Evolutionary conservation across 495 filamentous ascomycete genomes (phyloP).

Genomic region (Lasiosphaeria ovina): DNA sequence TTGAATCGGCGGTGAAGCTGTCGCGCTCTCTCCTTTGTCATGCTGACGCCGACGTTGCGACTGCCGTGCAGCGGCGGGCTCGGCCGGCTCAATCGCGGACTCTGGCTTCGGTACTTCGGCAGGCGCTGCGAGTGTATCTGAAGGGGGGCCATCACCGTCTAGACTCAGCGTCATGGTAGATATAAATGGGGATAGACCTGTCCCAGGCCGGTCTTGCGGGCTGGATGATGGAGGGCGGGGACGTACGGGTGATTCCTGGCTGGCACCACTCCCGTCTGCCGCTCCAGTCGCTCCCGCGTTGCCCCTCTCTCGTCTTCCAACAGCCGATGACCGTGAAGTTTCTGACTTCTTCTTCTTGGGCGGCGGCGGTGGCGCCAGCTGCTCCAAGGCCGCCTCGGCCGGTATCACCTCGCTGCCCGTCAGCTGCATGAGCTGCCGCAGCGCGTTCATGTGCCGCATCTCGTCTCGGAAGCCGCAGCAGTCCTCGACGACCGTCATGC

Average conservation of each 20-base stretch:
- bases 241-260: conserved; percentile 13
- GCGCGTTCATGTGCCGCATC: conserved; percentile 68
- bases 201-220: conserved; percentile 10
- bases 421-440: conserved; percentile 71
- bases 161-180: conserved; percentile 25
- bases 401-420: conserved; percentile 67
- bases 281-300: neutral
- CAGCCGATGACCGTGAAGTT: neutral
- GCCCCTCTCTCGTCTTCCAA: neutral
- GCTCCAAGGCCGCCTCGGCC: conserved; percentile 56
- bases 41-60: neutral
- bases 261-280: conserved; percentile 6
- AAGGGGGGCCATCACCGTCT: neutral
- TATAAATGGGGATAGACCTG: conserved; percentile 31
- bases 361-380: conserved; percentile 21
- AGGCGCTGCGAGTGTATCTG: too few species aligned
- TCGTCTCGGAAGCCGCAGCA: conserved; percentile 81
- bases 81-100: too few species aligned
- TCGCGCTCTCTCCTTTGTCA: neutral
- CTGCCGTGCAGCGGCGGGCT: neutral
- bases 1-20: conserved; percentile 4
- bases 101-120: too few species aligned
- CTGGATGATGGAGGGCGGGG: conserved; percentile 1
- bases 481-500: conserved; percentile 82
- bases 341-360: conserved; percentile 9